These are phyloP conservation scores for Teratosphaeria nubilosa DNA, from an alignment of 2,329 filamentous ascomycete species.

Conservation along the genomic window DNA sequence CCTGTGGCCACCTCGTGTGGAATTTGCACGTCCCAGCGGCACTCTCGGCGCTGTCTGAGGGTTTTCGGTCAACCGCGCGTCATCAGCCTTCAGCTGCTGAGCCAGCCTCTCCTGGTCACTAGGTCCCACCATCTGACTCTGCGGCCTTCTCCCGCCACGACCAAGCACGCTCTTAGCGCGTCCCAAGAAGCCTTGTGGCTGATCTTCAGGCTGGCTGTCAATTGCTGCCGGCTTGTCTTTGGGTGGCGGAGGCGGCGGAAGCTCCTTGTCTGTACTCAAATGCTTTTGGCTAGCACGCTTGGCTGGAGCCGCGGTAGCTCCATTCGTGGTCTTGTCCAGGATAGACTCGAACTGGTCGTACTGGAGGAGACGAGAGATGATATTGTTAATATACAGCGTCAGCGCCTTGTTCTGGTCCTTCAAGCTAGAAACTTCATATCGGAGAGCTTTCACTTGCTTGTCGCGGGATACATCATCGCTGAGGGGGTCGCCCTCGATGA, in stretches of 20 bases:
- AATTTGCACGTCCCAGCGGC: conserved; percentile 51
- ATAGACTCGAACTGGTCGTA: conserved; percentile 94
- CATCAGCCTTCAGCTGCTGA: background rate
- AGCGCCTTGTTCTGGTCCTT: conserved; percentile 96
- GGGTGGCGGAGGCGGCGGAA: conserved; percentile 60
- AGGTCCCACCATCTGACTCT: background rate
- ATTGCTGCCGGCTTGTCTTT: conserved; percentile 34
- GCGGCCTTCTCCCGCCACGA: conserved; percentile 9
- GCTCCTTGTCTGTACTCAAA: conserved; percentile 63
- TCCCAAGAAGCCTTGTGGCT: conserved; percentile 40
- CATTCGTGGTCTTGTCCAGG: conserved; percentile 63
- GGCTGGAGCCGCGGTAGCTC: conserved; percentile 23
- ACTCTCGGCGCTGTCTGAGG: conserved; percentile 68
- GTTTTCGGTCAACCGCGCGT: conserved; percentile 40
- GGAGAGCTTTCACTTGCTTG: conserved; percentile 55
- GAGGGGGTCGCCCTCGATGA: conserved; percentile 34
- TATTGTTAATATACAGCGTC: conserved; percentile 97
- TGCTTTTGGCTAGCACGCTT: background rate
- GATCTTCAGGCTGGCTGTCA: conserved; percentile 2
- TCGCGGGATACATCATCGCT: conserved; percentile 49
- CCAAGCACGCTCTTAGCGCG: conserved; percentile 51
- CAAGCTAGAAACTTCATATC: conserved; percentile 65
- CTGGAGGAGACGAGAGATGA: conserved; percentile 88
- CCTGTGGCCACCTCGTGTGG: conserved; percentile 27
- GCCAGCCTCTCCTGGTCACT: conserved; percentile 3